phyloP scores from a whole-genome alignment of 2,329 filamentous ascomycete genomes.

The Cordyceps cateniannulata region DNA sequence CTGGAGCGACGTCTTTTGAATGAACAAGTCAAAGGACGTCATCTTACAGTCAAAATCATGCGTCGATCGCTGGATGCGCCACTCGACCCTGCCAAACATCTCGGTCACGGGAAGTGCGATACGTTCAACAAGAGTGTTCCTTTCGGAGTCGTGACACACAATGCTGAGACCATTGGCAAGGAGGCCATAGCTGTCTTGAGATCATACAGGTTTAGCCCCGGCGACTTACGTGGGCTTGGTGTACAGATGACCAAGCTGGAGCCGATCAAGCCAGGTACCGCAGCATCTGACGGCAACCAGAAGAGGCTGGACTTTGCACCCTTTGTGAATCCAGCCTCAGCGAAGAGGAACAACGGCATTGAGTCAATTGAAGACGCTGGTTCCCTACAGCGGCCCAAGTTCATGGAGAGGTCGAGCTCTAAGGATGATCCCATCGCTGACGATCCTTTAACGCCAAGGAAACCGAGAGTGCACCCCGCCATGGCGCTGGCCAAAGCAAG shows the following conservation, averaged over 20 bases:
- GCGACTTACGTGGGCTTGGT: conserved; percentile 86
- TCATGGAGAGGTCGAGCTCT: conserved; percentile 23
- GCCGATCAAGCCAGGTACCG: conserved; percentile 55
- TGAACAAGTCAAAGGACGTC: conserved; percentile 78
- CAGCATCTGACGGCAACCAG: conserved; percentile 68
- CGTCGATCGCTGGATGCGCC: conserved; percentile 78
- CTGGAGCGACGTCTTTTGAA: conserved; percentile 73
- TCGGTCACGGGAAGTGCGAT: conserved; percentile 94
- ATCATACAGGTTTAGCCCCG: conserved; percentile 76
- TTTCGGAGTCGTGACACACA: conserved; percentile 80
- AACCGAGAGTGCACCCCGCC: conserved; percentile 47
- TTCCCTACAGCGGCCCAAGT: conserved; percentile 28
- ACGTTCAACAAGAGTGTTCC: conserved; percentile 81
- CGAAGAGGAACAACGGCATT: conserved; percentile 32
- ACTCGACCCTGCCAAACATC: conserved; percentile 82
- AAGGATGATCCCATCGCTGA: conserved; percentile 48
- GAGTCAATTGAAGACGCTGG: conserved; percentile 47
- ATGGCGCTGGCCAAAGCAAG: conserved; percentile 44
- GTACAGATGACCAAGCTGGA: conserved; percentile 93
- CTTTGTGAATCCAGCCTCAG: conserved; percentile 33
- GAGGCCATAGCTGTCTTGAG: conserved; percentile 82
- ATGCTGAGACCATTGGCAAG: conserved; percentile 62
- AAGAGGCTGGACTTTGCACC: conserved; percentile 67
- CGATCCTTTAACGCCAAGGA: conserved; percentile 46
- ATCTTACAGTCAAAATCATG: conserved; percentile 95